Evolutionary conservation across 768 basidiomycete genomes (phyloP).

Genomic region (Suillus fuscotomentosus): DNA sequence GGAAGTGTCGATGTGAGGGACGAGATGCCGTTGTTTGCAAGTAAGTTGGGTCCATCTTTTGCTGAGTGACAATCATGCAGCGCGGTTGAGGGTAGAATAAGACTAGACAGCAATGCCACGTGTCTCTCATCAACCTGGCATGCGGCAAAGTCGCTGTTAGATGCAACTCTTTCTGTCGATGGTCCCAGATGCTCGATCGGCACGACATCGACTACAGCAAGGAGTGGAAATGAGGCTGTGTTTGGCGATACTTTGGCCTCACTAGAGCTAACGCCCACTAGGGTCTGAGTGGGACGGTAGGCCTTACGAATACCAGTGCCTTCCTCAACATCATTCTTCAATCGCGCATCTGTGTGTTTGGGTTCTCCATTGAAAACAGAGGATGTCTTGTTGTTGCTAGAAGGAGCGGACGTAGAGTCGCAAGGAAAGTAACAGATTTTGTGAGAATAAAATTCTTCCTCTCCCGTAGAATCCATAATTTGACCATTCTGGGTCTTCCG

Average conservation of each 20-base stretch:
- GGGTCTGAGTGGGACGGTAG: not conserved
- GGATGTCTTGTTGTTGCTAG: not conserved
- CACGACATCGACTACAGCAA: not conserved
- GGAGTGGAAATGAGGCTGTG: not conserved
- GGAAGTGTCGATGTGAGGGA: not conserved
- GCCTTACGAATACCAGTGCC: not conserved
- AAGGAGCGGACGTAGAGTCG: not conserved
- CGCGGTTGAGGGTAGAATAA: not conserved
- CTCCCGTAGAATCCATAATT: not conserved
- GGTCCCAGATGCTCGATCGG: not conserved
- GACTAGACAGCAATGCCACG: not conserved
- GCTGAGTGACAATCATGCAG: not conserved
- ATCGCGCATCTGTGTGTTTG: not conserved
- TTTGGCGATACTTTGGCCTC: not conserved
- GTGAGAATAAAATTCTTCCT: not conserved
- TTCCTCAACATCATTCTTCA: not conserved
- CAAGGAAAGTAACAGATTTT: not conserved
- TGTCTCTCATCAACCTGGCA: not conserved
- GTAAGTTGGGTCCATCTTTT: not conserved
- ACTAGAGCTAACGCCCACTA: too few species aligned
- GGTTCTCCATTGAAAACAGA: not conserved
- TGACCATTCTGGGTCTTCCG: not conserved
- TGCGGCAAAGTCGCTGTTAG: not conserved
- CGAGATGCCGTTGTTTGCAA: not conserved
- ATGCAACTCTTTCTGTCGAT: not conserved